A percentile compares a stretch with the other conserved stretches of the same genome.
Evolutionary conservation across 345 rosid species (phyloP).

Genomic region (Melaleuca alternifolia): DNA sequence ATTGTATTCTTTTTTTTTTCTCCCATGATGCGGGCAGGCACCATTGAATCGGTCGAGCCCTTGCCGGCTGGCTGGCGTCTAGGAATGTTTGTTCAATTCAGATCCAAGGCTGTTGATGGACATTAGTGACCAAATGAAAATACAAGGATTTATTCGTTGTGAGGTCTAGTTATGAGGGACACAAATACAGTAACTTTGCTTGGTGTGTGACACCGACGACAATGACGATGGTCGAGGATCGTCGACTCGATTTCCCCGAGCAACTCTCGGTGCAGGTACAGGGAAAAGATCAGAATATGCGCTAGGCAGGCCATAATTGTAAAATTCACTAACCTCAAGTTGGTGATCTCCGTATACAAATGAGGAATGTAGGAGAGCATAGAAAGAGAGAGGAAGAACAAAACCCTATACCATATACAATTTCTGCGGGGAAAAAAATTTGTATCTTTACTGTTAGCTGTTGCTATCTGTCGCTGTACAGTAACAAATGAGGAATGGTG

Average conservation of each 20-base stretch:
- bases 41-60: background rate
- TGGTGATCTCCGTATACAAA: background rate
- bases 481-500: background rate
- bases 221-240: background rate
- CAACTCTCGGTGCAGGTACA: background rate
- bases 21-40: background rate
- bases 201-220: too few relatives aligned
- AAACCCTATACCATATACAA: conserved; percentile 9
- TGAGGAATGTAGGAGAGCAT: background rate
- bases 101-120: background rate
- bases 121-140: background rate
- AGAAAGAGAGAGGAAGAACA: background rate
- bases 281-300: background rate
- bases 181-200: too few relatives aligned
- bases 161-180: background rate
- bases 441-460: background rate
- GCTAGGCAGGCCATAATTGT: background rate
- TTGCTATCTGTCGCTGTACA: background rate
- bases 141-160: background rate
- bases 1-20: background rate
- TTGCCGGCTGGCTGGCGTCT: background rate
- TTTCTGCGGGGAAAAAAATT: background rate
- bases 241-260: background rate
- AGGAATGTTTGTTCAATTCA: background rate
- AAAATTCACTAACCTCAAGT: background rate